Evolutionary conservation across 2,329 filamentous ascomycete species (phyloP).

Genomic region (Pseudocercospora cruenta): DNA sequence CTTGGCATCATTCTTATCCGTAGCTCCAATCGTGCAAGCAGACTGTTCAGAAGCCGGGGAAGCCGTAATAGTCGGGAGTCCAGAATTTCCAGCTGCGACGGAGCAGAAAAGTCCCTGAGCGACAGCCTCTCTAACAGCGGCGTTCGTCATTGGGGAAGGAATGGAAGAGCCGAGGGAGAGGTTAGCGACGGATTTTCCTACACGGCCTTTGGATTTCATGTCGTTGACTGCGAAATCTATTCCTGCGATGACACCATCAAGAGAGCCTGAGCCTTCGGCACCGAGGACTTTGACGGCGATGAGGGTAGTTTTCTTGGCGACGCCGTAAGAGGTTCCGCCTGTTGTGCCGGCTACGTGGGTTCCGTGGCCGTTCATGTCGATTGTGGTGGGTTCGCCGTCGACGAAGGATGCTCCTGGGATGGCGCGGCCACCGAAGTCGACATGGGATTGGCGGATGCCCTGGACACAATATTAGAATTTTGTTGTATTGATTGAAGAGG

Average conservation of each 20-base stretch:
- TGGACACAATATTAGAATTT: too few species aligned
- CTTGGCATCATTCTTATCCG: slow-evolving; percentile 36
- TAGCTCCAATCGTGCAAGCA: slow-evolving; percentile 44
- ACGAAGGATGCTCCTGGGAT: slow-evolving; percentile 31
- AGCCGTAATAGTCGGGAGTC: slow-evolving; percentile 33
- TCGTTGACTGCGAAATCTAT: slow-evolving; percentile 49
- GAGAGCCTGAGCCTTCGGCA: slow-evolving; percentile 49
- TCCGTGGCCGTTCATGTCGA: slow-evolving; percentile 63
- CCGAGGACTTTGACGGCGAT: slow-evolving; percentile 57
- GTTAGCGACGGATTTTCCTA: slow-evolving; percentile 47
- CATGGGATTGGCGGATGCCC: slow-evolving; percentile 27
- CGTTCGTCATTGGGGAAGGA: slow-evolving; percentile 43
- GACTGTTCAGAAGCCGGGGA: slow-evolving; percentile 41
- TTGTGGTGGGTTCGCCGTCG: slow-evolving; percentile 29
- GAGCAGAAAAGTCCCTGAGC: slow-evolving; percentile 46
- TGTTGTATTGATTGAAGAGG: too few species aligned
- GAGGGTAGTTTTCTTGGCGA: slow-evolving; percentile 53
- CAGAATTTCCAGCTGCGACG: slow-evolving; percentile 44
- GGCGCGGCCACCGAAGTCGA: slow-evolving; percentile 36
- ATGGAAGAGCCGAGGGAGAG: slow-evolving; percentile 45
- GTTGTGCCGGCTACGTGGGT: slow-evolving; percentile 67
- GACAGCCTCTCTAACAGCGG: slow-evolving; percentile 43
- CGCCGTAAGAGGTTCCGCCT: slow-evolving; percentile 63
- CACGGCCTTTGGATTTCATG: slow-evolving; percentile 78
- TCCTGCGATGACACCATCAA: slow-evolving; percentile 53